Base-by-base conservation (phyloP, 2,329 filamentous ascomycete species). In the Talaromyces sp. region DNA sequence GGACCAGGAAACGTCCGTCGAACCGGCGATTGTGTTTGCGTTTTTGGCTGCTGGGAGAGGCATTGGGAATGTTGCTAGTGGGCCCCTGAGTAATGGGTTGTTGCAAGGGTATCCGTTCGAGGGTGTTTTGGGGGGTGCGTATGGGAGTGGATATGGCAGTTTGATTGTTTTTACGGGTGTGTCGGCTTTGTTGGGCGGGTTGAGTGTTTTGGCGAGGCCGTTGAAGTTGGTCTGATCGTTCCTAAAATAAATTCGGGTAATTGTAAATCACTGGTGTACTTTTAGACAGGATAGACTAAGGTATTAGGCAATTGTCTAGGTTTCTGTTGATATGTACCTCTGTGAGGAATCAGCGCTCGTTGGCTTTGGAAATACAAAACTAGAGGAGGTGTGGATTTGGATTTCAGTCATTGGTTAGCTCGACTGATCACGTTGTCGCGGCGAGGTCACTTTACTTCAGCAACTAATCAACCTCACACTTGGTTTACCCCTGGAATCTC, bases 21-120 rank as follows among this genome's bases (percentile, higher is more conserved):
- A 85, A 50, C 73, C 80, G 3, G 80, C 81, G 0, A 80, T 85
- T 67, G 76, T 84, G 0, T 82, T 85, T 64, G 79, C 78, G 0
- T 76, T 81, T 15, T 73, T 85, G 62, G 78, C 79, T 10, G 80
- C 80, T 9, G 83, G 83, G 0, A 81, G 82, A 52, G 84, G 84
- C 0, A 77, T 85, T 22, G 83, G 84, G 3, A 83, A 81, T 70
- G 73, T 86, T 10, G 77, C 81, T 10, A 80, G 78, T 66, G 84
- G 84, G 3, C 84, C 84, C 0, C 70, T 86, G 49, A 84, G 82
- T 57, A 83, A 84, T 69, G 77, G 73, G 15, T 68, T 83, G 39
- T 19, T 75, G 1, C 59, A 65, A 17, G 68, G 62, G 15, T 69
- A 68, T 41, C 33, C 47, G 7, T 70, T 69, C 68, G 49, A 68